Evolutionary conservation across 1,139 yeast genomes (phyloP), one percentile per base, ranked within the genome.

Genomic region (Yamadazyma diospyri): DNA sequence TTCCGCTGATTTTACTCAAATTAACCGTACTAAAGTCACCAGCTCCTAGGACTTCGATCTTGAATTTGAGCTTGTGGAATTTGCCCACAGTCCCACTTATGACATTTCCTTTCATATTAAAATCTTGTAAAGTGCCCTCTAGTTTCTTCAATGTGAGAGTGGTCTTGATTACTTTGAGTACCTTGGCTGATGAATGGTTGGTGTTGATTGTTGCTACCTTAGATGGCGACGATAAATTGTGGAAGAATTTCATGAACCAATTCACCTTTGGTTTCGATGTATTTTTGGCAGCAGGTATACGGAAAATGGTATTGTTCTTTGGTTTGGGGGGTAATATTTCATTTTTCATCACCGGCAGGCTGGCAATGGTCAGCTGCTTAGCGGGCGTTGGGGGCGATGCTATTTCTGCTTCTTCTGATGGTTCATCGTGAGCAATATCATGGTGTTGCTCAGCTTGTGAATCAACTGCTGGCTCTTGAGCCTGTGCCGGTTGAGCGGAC

Each of bases 1-100:
- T 76, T n/a, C 92, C 92, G 44, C 74, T 76, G 25, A 70, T 59
- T 53, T 76, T 78, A 28, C 66, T 67, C 41, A 81, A 67, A 38
- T 70, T 72, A 33, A 81, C 60, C 24, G 72, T 68, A 28, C 84
- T 74, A 8, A 65, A 43, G 33, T 56, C 55, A 25, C 59, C 57
- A 40, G 63, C 53, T 36, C 61, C 69, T 29, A 68, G 57, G 15
- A 72, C 61, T 36, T 59, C 69, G 27, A 75, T 69, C 43, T 61
- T 64, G 46, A 75, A 75, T 41, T 59, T 64, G 42, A 75, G 55
- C 39, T 70, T 72, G 34, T 72, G 57, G 5, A 77, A 76, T 34
- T 62, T 54, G 1, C 76, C 67, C 13, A 74, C 62, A 6, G 59
- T 52, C 3, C 79, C 78, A 37, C 59, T 59, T 22, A 74, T 64